These are phyloP conservation scores for Euphrasia arctica DNA, from an alignment of 305 asterid species.

Conservation along the genomic window DNA sequence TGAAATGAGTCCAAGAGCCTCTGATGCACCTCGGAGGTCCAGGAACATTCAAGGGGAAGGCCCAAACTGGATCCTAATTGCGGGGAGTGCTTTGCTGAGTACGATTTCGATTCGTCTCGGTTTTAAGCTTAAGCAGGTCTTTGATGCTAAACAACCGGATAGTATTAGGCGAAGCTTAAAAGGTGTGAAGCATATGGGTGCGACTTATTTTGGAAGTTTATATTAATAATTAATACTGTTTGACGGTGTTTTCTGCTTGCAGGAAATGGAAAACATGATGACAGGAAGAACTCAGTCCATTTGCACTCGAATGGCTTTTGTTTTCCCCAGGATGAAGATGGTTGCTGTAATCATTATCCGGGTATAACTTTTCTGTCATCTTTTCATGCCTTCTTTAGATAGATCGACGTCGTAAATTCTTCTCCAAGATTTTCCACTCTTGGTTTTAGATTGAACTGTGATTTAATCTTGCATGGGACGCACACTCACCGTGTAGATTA, in stretches of 20 bases:
- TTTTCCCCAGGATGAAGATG: conserved; percentile 54
- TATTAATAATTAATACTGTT: conserved; percentile 9
- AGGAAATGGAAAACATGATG: conserved; percentile 54
- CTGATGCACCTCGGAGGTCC: conserved; percentile 48
- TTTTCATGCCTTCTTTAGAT: conserved; percentile 30
- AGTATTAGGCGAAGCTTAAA: conserved; percentile 39
- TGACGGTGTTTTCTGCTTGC: conserved; percentile 33
- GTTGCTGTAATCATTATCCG: conserved; percentile 46
- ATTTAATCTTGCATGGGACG: no score
- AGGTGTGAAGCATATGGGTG: conserved; percentile 37
- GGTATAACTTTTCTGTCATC: conserved; percentile 25
- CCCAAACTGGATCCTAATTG: conserved; percentile 83
- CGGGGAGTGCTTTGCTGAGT: conserved; percentile 83
- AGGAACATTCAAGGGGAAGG: conserved; percentile 56
- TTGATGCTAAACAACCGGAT: conserved; percentile 57
- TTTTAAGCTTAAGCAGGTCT: conserved; percentile 73
- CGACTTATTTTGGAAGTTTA: conserved; percentile 5
- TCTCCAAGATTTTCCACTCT: neutral
- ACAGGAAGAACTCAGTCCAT: conserved; percentile 46
- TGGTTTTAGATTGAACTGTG: no score
- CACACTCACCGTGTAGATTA: no score
- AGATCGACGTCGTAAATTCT: neutral
- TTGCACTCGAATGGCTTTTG: conserved; percentile 51
- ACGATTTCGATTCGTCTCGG: conserved; percentile 80
- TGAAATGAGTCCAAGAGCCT: conserved; percentile 59